These are phyloP conservation scores for Amoebophrya sp. DNA, from an alignment of 169 alveolate genomes.

Conservation along the genomic window DNA sequence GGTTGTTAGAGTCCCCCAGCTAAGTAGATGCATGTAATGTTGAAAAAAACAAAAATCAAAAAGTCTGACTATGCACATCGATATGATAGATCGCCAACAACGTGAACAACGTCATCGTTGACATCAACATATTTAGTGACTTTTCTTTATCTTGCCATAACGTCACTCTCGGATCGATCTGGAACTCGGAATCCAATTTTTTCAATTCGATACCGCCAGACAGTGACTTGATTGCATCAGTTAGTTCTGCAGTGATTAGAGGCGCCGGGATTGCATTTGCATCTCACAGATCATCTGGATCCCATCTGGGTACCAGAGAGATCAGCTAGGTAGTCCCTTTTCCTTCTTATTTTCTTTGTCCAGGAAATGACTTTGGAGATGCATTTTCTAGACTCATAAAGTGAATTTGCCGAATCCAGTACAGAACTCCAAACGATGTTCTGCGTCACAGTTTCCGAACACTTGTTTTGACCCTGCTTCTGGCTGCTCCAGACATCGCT, in stretches of 20 bases:
- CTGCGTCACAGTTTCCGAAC: conserved; percentile 17
- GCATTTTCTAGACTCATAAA: no score
- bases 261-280: conserved; percentile 44
- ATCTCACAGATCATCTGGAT: conserved; percentile 49
- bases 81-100: background rate
- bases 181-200: background rate
- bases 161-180: background rate
- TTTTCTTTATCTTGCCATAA: no score
- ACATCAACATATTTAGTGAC: no score
- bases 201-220: conserved; percentile 54
- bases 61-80: background rate
- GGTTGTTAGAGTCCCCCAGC: background rate
- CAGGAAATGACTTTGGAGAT: no score
- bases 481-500: background rate
- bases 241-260: conserved; percentile 54
- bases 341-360: no score
- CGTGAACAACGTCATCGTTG: background rate
- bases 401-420: background rate
- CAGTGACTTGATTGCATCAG: conserved; percentile 54
- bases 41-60: conserved; percentile 29
- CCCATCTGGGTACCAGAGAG: no score
- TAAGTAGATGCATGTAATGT: background rate
- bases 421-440: background rate
- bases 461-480: conserved; percentile 47
- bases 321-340: no score